Conservation (phyloP, 2,329 filamentous ascomycete species). For the Cryphonectria carpinicola region DNA sequence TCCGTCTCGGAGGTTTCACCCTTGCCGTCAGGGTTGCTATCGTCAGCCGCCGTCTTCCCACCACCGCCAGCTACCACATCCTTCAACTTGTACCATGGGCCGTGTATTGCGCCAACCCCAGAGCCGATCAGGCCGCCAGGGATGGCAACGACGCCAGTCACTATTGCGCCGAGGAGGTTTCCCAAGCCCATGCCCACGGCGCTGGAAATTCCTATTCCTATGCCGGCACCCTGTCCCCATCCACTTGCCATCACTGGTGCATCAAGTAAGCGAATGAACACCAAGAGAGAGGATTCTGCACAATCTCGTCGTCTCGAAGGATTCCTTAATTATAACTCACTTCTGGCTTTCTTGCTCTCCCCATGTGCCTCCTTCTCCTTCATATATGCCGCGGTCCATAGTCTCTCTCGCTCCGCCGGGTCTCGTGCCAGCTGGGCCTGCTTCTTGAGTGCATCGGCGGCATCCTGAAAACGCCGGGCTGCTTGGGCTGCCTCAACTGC, state of each 20-base stretch:
- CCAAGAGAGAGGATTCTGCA: neutral
- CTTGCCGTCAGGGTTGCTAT: constrained; percentile 14
- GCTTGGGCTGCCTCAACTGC: constrained; percentile 25
- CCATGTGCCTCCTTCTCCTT: constrained; percentile 29
- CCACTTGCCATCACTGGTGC: constrained; percentile 24
- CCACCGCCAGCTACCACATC: constrained; percentile 14
- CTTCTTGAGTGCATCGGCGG: constrained; percentile 27
- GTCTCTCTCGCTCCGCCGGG: constrained; percentile 24
- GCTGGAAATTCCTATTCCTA: constrained; percentile 23
- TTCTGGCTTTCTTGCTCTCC: constrained; percentile 28
- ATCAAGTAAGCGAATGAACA: neutral
- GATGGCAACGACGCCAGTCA: constrained; percentile 27
- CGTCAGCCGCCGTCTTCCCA: constrained; percentile 4
- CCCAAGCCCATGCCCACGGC: constrained; percentile 28
- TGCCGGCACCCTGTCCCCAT: constrained; percentile 25
- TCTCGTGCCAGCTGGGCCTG: constrained; percentile 22
- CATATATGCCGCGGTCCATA: constrained; percentile 25
- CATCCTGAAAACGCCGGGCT: constrained; percentile 25
- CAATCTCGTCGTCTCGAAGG: neutral
- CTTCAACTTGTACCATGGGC: constrained; percentile 23
- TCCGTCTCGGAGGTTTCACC: constrained; percentile 5
- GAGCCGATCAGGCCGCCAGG: constrained; percentile 27
- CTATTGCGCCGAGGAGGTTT: constrained; percentile 24
- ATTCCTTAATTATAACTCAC: constrained; percentile 9
- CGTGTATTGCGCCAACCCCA: constrained; percentile 25